Percentiles rank a stretch among this genome's conserved stretches.
Conservation (phyloP, 208 protist genomes). For the Leishmania tarentolae region DNA sequence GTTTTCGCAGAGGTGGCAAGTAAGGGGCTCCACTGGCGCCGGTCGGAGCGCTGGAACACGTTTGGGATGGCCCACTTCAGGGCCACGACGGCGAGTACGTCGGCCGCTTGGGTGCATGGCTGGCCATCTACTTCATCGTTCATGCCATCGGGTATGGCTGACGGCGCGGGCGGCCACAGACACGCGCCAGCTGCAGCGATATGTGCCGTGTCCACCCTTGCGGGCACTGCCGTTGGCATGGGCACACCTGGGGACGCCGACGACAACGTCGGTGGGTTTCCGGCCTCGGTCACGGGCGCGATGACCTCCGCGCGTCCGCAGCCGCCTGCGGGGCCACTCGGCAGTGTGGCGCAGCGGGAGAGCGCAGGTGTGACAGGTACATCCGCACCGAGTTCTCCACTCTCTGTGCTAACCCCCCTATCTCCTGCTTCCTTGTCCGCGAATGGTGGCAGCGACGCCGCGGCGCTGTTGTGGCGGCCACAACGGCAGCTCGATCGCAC, state of each 20-base stretch:
- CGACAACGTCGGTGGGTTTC: background rate
- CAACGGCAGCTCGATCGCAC: constrained; percentile 22
- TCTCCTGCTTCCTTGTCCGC: background rate
- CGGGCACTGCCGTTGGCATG: background rate
- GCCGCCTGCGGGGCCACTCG: background rate
- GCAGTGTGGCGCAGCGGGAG: background rate
- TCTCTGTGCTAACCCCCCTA: background rate
- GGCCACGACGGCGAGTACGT: background rate
- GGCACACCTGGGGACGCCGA: too few species aligned
- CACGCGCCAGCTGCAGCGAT: background rate
- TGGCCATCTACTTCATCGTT: background rate
- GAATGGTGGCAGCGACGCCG: background rate
- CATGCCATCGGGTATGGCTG: background rate
- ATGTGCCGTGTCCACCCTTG: background rate
- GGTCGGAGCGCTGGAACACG: constrained; percentile 57
- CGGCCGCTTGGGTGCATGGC: background rate
- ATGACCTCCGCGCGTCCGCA: background rate
- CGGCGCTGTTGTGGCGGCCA: background rate
- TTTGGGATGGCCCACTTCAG: constrained; percentile 22
- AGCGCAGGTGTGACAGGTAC: background rate
- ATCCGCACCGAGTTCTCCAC: background rate
- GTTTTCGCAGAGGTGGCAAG: constrained; percentile 42
- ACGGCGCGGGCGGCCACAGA: background rate
- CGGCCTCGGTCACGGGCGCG: background rate
- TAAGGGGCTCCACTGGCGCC: constrained; percentile 55